Evolutionary conservation across 2,329 filamentous ascomycete species (phyloP).

Genomic region (Aspergillus fumigatiaffinis): DNA sequence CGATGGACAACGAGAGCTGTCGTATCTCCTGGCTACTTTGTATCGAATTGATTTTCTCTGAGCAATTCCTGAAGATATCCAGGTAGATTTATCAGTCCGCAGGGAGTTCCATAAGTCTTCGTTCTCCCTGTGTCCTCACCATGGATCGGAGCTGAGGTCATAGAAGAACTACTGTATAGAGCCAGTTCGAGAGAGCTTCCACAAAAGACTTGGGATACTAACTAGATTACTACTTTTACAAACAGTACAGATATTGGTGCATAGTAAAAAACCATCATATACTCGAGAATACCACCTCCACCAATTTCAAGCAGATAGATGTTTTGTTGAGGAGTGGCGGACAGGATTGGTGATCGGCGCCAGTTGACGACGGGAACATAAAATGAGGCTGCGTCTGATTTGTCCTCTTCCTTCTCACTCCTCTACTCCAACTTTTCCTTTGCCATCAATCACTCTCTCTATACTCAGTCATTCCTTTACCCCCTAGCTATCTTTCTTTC

Average conservation of each 20-base stretch:
- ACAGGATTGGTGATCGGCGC: neutral
- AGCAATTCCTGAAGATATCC: neutral
- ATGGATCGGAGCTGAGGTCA: neutral
- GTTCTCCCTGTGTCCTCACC: neutral
- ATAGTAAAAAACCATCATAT: neutral
- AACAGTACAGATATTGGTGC: neutral
- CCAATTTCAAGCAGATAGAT: neutral
- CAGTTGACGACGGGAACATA: neutral
- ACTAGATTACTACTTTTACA: no score
- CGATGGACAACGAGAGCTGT: neutral
- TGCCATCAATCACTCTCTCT: neutral
- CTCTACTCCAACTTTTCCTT: neutral
- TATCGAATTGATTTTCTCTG: neutral
- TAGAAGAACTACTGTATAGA: neutral
- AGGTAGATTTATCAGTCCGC: neutral
- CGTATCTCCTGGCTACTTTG: neutral
- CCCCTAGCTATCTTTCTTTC: neutral
- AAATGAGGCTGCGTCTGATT: neutral
- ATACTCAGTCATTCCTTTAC: neutral
- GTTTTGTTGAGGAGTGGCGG: neutral
- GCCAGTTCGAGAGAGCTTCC: neutral
- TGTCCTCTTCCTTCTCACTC: neutral
- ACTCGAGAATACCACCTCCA: neutral
- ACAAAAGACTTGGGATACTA: neutral
- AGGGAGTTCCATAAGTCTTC: neutral